phyloP scores from a whole-genome alignment of 2,329 filamentous ascomycete species.

The Colletotrichum gloeosporioides region DNA sequence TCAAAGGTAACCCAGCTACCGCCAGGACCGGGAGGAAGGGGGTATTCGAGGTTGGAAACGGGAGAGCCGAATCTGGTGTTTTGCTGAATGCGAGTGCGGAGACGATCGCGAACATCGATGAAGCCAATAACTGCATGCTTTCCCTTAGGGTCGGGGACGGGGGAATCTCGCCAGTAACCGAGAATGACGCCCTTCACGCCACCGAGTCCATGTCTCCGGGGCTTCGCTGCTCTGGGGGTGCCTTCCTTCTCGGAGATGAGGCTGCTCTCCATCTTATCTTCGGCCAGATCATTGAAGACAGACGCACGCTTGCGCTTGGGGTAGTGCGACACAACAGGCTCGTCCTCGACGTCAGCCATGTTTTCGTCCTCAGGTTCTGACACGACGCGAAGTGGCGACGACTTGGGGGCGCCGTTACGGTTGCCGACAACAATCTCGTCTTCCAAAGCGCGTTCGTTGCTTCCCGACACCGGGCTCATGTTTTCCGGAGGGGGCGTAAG shows the following conservation, averaged over 20 bases:
- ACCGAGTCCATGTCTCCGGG: constrained; percentile 24
- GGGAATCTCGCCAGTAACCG: constrained; percentile 67
- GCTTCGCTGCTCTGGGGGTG: constrained; percentile 16
- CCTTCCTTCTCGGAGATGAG: constrained; percentile 32
- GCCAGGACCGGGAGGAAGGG: constrained; percentile 62
- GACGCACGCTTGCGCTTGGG: constrained; percentile 59
- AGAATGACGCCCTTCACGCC: constrained; percentile 54
- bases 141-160: constrained; percentile 48
- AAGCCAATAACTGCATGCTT: constrained; percentile 68
- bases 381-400: constrained; percentile 35
- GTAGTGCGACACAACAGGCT: constrained; percentile 45
- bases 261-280: constrained; percentile 49
- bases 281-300: constrained; percentile 53
- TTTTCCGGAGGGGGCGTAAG: constrained; percentile 50
- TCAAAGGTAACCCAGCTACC: constrained; percentile 71
- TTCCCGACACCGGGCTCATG: constrained; percentile 43
- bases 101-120: constrained; percentile 64
- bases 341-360: constrained; percentile 48
- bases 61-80: constrained; percentile 52
- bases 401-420: constrained; percentile 41
- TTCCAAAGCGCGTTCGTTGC: constrained; percentile 45
- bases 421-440: constrained; percentile 61
- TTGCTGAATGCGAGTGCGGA: constrained; percentile 63
- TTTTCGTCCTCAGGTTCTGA: constrained; percentile 48
- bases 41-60: constrained; percentile 40